These are phyloP conservation scores for Leishmania aethiopica DNA, from an alignment of 208 protist genomes.

Conservation along the genomic window DNA sequence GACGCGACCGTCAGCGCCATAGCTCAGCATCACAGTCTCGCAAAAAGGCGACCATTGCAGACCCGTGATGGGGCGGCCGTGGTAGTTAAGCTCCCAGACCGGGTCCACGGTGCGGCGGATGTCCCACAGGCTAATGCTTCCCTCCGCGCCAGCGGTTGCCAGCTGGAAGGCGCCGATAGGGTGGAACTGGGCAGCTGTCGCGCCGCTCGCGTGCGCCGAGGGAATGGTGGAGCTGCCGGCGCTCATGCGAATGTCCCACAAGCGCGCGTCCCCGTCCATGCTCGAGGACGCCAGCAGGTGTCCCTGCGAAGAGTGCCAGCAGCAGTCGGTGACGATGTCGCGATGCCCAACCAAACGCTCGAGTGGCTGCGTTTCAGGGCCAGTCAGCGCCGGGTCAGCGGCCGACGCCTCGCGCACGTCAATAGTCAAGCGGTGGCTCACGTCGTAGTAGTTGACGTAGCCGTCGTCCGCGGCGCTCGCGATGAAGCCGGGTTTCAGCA, in stretches of 20 bases:
- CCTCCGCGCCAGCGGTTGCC: slow-evolving; percentile 45
- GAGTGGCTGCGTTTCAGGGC: slow-evolving; percentile 37
- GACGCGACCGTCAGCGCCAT: slow-evolving; percentile 54
- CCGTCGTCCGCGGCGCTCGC: slow-evolving; percentile 93
- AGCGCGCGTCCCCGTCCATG: slow-evolving; percentile 93
- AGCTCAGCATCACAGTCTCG: slow-evolving; percentile 48
- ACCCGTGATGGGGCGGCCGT: slow-evolving; percentile 46
- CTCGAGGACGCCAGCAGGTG: slow-evolving; percentile 93
- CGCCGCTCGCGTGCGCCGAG: slow-evolving; percentile 42
- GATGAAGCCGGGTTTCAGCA: slow-evolving; percentile 77
- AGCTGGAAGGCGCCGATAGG: slow-evolving; percentile 54
- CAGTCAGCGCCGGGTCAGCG: slow-evolving; percentile 22
- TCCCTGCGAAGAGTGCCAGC: slow-evolving; percentile 89
- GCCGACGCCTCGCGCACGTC: slow-evolving; percentile 22
- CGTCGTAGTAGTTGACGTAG: slow-evolving; percentile 94
- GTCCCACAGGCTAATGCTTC: slow-evolving; percentile 51
- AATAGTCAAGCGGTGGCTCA: slow-evolving; percentile 57
- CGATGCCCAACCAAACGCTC: slow-evolving; percentile 46
- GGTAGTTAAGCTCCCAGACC: slow-evolving; percentile 41
- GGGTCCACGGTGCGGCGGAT: slow-evolving; percentile 39
- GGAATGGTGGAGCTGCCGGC: slow-evolving; percentile 28
- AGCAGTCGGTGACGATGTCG: slow-evolving; percentile 93
- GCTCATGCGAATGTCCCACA: slow-evolving; percentile 86
- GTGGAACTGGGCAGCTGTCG: slow-evolving; percentile 57
- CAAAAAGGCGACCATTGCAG: slow-evolving; percentile 62